These are phyloP conservation scores for Suillus lakei DNA, from an alignment of 768 basidiomycete genomes.

Conservation along the genomic window DNA sequence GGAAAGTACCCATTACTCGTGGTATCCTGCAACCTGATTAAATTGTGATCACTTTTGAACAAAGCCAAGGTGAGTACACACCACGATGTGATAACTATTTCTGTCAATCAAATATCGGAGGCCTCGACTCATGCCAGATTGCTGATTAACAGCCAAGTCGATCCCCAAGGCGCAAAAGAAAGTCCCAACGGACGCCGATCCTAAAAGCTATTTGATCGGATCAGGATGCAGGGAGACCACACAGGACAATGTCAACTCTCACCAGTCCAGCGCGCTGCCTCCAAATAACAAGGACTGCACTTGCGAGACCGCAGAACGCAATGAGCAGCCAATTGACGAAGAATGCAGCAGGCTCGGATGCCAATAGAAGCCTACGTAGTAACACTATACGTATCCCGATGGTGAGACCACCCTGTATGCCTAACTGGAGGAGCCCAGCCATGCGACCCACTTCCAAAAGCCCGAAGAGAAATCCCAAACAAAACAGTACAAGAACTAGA, in stretches of 20 bases:
- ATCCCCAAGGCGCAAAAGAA: conserved; percentile 60
- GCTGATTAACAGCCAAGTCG: conserved; percentile 60
- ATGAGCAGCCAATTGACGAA: conserved; percentile 59
- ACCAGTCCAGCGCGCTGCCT: conserved; percentile 57
- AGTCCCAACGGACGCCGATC: conserved; percentile 63
- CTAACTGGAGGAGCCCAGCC: conserved; percentile 51
- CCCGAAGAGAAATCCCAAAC: conserved; percentile 56
- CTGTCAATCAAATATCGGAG: conserved; percentile 67
- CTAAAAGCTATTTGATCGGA: conserved; percentile 12
- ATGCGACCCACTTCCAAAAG: conserved; percentile 54
- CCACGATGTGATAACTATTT: conserved; percentile 59
- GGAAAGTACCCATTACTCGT: conserved; percentile 54
- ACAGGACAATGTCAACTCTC: conserved; percentile 26
- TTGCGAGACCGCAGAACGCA: conserved; percentile 46
- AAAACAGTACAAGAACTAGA: conserved; percentile 54
- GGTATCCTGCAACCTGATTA: conserved; percentile 46
- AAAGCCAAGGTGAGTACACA: conserved; percentile 33
- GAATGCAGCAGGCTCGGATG: conserved; percentile 40
- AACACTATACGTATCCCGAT: conserved; percentile 60
- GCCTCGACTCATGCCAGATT: conserved; percentile 66
- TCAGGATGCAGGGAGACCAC: background rate
- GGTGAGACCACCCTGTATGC: conserved; percentile 59
- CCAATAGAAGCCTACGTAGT: conserved; percentile 52
- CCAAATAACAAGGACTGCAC: conserved; percentile 47
- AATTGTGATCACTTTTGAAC: conserved; percentile 8